A percentile compares a stretch with the other conserved stretches of the same genome.
Evolutionary conservation across 2,329 filamentous ascomycete species (phyloP).

Genomic region (Colletotrichum higginsianum): DNA sequence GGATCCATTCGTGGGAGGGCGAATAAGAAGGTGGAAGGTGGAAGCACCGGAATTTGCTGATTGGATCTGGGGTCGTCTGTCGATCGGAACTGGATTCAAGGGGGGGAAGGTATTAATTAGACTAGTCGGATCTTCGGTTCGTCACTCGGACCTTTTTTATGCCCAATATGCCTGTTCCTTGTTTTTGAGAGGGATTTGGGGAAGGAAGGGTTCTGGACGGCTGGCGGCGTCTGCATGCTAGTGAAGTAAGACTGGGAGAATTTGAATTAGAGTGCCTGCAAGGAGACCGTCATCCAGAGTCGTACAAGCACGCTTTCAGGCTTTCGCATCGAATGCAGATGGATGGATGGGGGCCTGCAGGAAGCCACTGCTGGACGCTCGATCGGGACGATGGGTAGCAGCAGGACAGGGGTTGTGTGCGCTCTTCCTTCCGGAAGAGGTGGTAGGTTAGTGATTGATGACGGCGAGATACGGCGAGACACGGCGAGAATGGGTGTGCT

Average conservation of each 20-base stretch:
- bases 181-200: neutral
- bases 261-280: neutral
- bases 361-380: neutral
- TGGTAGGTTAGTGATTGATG: neutral
- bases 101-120: neutral
- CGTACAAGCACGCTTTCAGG: neutral
- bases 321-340: neutral
- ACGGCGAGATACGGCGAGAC: neutral
- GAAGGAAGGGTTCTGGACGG: neutral
- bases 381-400: constrained; percentile 6
- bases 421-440: neutral
- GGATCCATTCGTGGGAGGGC: neutral
- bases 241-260: neutral
- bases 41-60: neutral
- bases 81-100: neutral
- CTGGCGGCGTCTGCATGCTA: neutral
- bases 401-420: neutral
- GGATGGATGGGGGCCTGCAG: neutral
- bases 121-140: neutral
- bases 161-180: neutral
- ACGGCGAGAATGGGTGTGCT: constrained; percentile 19
- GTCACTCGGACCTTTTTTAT: neutral
- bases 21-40: neutral
- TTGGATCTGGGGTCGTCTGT: neutral
- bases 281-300: neutral